A percentile compares a stretch with the other conserved stretches of the same genome.
Evolutionary conservation across 306 rosid species (phyloP).

Genomic region (Canavalia gladiata): DNA sequence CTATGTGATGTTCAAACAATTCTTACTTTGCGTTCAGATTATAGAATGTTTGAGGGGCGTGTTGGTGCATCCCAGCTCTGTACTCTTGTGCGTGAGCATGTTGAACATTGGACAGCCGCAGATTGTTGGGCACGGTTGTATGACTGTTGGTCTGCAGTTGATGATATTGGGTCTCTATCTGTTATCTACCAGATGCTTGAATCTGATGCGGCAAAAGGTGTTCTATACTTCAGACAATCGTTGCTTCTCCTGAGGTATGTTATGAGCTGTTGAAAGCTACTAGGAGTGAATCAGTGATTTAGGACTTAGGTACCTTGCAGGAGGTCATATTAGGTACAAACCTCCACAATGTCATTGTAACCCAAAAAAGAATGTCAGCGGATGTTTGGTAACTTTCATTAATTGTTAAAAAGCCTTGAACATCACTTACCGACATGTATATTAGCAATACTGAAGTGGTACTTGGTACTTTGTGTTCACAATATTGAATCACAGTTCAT

Average conservation of each 20-base stretch:
- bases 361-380: neutral
- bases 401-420: constrained; percentile 35
- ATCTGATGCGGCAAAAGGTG: constrained; percentile 92
- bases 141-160: constrained; percentile 96
- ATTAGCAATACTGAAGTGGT: constrained; percentile 1
- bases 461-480: constrained; percentile 26
- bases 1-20: constrained; percentile 91
- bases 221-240: constrained; percentile 92
- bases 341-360: constrained; percentile 15
- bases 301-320: constrained; percentile 1
- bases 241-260: constrained; percentile 92
- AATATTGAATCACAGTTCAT: constrained; percentile 26
- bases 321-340: constrained; percentile 24
- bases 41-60: constrained; percentile 92
- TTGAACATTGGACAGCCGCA: constrained; percentile 87
- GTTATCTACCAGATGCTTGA: constrained; percentile 97
- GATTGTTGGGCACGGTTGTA: constrained; percentile 94
- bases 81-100: constrained; percentile 90
- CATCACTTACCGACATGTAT: neutral
- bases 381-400: constrained; percentile 10
- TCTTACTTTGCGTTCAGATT: constrained; percentile 83
- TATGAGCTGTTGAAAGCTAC: constrained; percentile 29
- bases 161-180: constrained; percentile 93
- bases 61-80: constrained; percentile 89
- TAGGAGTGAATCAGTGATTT: neutral